Evolutionary conservation across 495 filamentous ascomycete species (phyloP), one percentile per base, ranked within the genome.

Genomic region (Annulohypoxylon maeteangense): DNA sequence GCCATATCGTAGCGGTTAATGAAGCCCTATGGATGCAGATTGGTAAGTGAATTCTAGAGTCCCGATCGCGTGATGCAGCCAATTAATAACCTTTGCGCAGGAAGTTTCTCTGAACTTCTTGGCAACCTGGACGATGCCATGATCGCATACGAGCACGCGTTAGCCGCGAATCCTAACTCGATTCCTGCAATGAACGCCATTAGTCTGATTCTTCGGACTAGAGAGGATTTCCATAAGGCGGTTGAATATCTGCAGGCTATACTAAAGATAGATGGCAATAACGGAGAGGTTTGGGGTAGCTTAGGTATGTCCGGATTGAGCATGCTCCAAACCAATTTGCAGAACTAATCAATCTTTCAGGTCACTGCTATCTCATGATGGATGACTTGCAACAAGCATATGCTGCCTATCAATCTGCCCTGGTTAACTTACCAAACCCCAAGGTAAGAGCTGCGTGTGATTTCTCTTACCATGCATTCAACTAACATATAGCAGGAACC

Each of bases 331-430:
- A 1, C 32, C 16, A 57, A 50, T 67, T 23, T 4, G 64, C 68
- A 36, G 14, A 45, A 76, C 48, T 74, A 54, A 76, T 64, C 5
- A 5, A 44, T 2, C 36, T n/a, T 50, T 5, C 74, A 91, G 93
- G 95, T 3, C 96, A 98, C 80, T 98, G 95, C 79, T 96, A 93
- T 75, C 84, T 99, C 22, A 99, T 99, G 95, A 97, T 98, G 94
- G 95, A 99, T 70, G 95, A 99, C 72, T 79, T 99, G 32, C 95
- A 98, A 79, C 92, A 98, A 75, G 95, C 95, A 1, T 99, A 99
- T 78, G 90, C 91, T n/a, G 96, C 95, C 2, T 99, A 99, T 76
- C 95, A 99, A 78, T 91, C 94, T 74, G 95, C 95, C 11, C 81
- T 99, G 12, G 94, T 97, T 70, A 94, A 98, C 81, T 84, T 99